Evolutionary conservation across 73 alveolate genomes (phyloP).

Genomic region (Paramecium sonneborni): DNA sequence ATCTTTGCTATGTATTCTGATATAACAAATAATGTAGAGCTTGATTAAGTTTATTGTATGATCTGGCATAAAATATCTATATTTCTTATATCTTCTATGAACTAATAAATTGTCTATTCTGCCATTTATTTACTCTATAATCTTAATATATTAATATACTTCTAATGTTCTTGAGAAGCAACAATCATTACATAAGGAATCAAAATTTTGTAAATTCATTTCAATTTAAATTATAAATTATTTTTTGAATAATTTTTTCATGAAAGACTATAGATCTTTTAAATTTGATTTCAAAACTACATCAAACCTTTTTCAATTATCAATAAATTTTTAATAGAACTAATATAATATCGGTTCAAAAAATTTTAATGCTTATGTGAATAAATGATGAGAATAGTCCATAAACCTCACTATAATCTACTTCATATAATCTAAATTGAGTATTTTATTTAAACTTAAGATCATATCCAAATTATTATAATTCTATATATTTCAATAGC

Average conservation of each 20-base stretch:
- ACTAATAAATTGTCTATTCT: background rate
- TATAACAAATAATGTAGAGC: constrained; percentile 1
- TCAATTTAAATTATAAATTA: background rate
- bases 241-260: background rate
- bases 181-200: background rate
- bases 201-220: background rate
- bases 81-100: constrained; percentile 7
- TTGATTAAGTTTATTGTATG: background rate
- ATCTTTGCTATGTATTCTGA: constrained; percentile 45
- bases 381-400: too few relatives aligned
- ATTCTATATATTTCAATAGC: too few relatives aligned
- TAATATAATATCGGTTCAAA: too few relatives aligned
- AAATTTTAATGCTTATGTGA: too few relatives aligned
- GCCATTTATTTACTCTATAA: background rate
- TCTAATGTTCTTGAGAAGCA: background rate
- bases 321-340: too few relatives aligned
- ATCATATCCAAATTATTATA: too few relatives aligned
- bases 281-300: too few relatives aligned
- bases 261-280: too few relatives aligned
- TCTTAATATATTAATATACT: background rate
- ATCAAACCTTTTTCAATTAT: too few relatives aligned
- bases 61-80: background rate
- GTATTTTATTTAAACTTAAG: too few relatives aligned
- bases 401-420: too few relatives aligned
- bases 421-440: too few relatives aligned